phyloP scores from a whole-genome alignment of 2,329 filamentous ascomycete genomes.

The Emergomyces pasteurianus region DNA sequence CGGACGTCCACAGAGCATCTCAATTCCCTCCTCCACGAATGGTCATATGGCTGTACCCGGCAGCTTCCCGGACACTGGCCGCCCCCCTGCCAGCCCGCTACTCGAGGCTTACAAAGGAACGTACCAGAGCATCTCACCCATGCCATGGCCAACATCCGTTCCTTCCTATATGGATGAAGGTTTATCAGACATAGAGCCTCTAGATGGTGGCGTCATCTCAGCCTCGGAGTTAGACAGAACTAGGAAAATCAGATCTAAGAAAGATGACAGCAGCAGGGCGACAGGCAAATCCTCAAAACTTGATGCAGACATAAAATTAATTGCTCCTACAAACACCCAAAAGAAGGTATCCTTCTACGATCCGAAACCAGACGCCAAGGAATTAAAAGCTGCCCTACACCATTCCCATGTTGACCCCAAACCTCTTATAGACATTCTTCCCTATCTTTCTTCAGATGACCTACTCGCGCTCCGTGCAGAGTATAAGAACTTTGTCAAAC shows the following conservation, averaged over 20 bases:
- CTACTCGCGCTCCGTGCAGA: conserved; percentile 74
- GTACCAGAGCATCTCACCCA: conserved; percentile 87
- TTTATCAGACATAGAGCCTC: conserved; percentile 38
- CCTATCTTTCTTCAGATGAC: conserved; percentile 73
- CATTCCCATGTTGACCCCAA: conserved; percentile 55
- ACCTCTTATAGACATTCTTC: conserved; percentile 71
- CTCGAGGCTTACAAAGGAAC: conserved; percentile 88
- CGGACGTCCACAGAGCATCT: conserved; percentile 22
- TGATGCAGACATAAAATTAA: conserved; percentile 20
- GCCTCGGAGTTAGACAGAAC: conserved; percentile 14
- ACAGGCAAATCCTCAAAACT: conserved; percentile 12
- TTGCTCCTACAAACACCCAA: conserved; percentile 39
- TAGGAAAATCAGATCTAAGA: conserved; percentile 14
- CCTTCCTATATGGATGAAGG: conserved; percentile 45
- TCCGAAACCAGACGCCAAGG: conserved; percentile 62
- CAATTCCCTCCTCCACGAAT: conserved; percentile 28
- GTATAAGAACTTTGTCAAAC: conserved; percentile 80
- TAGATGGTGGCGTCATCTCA: conserved; percentile 18
- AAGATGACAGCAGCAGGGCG: neutral
- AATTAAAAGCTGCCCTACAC: conserved; percentile 64
- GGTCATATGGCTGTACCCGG: conserved; percentile 23
- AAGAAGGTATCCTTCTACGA: conserved; percentile 71
- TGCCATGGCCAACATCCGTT: conserved; percentile 68
- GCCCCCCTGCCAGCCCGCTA: conserved; percentile 67
- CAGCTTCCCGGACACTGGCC: conserved; percentile 20